A percentile compares a stretch with the other conserved stretches of the same genome.
phyloP scores from a whole-genome alignment of 345 rosid species.

The Alliaria petiolata region DNA sequence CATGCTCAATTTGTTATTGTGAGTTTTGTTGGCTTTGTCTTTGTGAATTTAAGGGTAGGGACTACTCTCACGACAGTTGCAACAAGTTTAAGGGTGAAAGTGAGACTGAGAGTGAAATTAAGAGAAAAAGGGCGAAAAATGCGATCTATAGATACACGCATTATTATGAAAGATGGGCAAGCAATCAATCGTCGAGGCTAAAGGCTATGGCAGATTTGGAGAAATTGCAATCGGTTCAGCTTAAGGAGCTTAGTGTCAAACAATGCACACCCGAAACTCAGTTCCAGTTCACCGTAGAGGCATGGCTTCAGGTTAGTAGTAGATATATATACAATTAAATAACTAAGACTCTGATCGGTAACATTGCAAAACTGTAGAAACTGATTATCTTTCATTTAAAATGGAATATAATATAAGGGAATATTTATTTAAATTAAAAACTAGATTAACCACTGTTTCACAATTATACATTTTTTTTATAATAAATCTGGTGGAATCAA shows the following conservation, averaged over 20 bases:
- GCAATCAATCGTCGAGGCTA: constrained; percentile 7
- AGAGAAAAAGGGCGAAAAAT: not conserved
- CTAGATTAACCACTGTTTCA: not conserved
- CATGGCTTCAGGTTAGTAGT: constrained; percentile 64
- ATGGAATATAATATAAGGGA: not conserved
- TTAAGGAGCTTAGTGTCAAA: constrained; percentile 54
- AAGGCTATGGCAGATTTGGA: constrained; percentile 12
- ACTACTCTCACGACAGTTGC: not conserved
- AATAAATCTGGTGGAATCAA: not conserved
- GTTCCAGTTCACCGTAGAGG: constrained; percentile 73
- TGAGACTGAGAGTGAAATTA: not conserved
- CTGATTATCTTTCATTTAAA: too few relatives aligned
- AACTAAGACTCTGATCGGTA: not conserved
- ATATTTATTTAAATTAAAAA: not conserved
- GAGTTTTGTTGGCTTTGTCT: constrained; percentile 26
- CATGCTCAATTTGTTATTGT: not conserved
- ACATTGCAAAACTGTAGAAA: not conserved
- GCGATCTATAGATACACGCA: constrained; percentile 1
- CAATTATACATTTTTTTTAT: not conserved
- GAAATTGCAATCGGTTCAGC: constrained; percentile 8
- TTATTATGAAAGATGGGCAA: constrained; percentile 27
- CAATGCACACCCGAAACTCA: constrained; percentile 56
- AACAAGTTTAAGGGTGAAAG: constrained; percentile 34
- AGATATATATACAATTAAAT: constrained; percentile 6
- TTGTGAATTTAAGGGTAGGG: not conserved